These are phyloP conservation scores for Hypomontagnella monticulosa DNA, from an alignment of 495 filamentous ascomycete species.

Conservation along the genomic window DNA sequence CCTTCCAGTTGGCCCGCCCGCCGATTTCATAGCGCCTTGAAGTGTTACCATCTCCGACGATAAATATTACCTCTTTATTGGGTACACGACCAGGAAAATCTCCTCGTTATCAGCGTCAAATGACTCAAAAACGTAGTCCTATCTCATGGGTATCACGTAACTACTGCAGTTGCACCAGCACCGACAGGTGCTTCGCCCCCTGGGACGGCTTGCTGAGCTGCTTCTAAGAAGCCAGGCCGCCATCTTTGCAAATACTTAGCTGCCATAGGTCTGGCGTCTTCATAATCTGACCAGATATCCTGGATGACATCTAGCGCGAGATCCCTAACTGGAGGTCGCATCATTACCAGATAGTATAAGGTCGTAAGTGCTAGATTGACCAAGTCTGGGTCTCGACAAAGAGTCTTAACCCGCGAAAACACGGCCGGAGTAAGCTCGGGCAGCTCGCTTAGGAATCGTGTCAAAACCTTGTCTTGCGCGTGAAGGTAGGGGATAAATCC, in stretches of 20 bases:
- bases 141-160: slow-evolving; percentile 33
- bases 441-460: slow-evolving; percentile 90
- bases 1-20: background rate
- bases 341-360: slow-evolving; percentile 79
- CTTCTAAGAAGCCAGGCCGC: slow-evolving; percentile 60
- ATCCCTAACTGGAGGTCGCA: slow-evolving; percentile 83
- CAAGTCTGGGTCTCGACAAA: slow-evolving; percentile 88
- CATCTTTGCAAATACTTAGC: slow-evolving; percentile 64
- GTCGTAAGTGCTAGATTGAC: slow-evolving; percentile 60
- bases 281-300: slow-evolving; percentile 83
- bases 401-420: slow-evolving; percentile 75
- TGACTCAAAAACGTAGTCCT: background rate
- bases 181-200: slow-evolving; percentile 20
- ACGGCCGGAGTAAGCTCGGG: slow-evolving; percentile 77
- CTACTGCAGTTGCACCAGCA: slow-evolving; percentile 20
- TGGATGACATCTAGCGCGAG: slow-evolving; percentile 83
- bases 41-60: background rate
- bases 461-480: slow-evolving; percentile 84
- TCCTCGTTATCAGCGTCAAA: background rate
- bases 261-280: slow-evolving; percentile 63
- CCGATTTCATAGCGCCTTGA: slow-evolving; percentile 1
- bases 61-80: background rate
- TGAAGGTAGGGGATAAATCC: slow-evolving; percentile 89
- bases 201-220: slow-evolving; percentile 38
- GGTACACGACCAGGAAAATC: background rate